These are phyloP conservation scores for Chlorella sp. DNA, from an alignment of 139 green algal species.

Conservation along the genomic window DNA sequence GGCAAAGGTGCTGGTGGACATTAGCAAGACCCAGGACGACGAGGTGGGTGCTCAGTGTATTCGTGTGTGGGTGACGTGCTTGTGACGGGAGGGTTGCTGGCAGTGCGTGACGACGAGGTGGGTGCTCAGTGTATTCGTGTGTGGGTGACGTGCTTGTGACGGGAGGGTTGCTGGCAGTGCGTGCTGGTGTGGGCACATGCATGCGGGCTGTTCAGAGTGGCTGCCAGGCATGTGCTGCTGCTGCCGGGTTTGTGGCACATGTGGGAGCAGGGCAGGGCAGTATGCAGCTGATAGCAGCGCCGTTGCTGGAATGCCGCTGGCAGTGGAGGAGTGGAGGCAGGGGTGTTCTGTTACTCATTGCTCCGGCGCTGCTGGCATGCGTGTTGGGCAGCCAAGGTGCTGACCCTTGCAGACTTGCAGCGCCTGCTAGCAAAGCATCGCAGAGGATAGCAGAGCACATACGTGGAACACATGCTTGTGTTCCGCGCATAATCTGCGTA, in stretches of 20 bases:
- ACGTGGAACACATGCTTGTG: no score
- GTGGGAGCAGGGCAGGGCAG: neutral
- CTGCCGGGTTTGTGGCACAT: neutral
- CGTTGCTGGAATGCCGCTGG: no score
- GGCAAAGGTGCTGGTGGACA: constrained; percentile 91
- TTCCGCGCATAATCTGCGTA: no score
- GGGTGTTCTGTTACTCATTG: no score
- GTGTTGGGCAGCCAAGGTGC: no score
- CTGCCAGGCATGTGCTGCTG: neutral
- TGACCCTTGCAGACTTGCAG: no score
- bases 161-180: neutral
- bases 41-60: constrained; percentile 19
- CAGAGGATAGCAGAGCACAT: no score
- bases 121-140: neutral
- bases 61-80: neutral
- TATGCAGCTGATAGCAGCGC: no score
- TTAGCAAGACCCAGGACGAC: constrained; percentile 45
- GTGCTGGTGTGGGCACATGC: constrained; percentile 2
- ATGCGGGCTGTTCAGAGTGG: neutral
- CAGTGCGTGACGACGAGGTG: constrained; percentile 34
- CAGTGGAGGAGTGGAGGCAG: no score
- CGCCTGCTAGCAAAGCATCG: no score
- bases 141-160: neutral
- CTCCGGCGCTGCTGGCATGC: no score
- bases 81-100: neutral